Conservation (phyloP, 2,329 filamentous ascomycete genomes). For the Tolypocladium ophioglossoides region DNA sequence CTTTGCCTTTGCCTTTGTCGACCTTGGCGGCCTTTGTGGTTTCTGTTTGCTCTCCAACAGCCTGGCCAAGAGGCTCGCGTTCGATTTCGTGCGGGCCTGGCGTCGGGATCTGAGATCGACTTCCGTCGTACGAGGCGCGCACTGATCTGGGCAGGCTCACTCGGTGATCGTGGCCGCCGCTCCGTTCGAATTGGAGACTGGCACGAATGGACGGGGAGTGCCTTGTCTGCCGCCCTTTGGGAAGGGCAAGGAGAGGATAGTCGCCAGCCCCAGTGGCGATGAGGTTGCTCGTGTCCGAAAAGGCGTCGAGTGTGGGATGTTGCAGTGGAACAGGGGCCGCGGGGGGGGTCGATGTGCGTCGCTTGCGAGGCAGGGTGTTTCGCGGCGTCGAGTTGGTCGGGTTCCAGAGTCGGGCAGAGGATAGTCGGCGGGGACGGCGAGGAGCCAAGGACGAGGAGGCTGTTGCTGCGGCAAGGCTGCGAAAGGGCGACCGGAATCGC, state of each 20-base stretch:
- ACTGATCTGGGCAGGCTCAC: conserved; percentile 44
- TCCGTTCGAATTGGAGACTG: conserved; percentile 41
- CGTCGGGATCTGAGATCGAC: conserved; percentile 24
- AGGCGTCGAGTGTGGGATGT: conserved; percentile 30
- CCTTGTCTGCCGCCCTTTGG: conserved; percentile 37
- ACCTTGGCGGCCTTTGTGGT: neutral
- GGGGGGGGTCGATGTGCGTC: conserved; percentile 42
- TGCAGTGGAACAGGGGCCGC: conserved; percentile 40
- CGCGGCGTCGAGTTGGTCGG: conserved; percentile 49
- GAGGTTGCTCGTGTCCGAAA: conserved; percentile 24
- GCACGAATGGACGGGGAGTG: conserved; percentile 31
- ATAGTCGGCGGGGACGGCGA: conserved; percentile 27
- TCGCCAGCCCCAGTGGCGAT: conserved; percentile 30
- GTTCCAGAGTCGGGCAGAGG: conserved; percentile 47
- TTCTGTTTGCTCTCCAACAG: neutral
- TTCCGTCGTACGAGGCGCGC: conserved; percentile 43
- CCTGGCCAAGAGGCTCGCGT: neutral
- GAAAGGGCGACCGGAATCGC: conserved; percentile 25
- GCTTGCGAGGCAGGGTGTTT: conserved; percentile 22
- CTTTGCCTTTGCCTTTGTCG: conserved; percentile 35
- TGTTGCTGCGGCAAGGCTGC: conserved; percentile 24
- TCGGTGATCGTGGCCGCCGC: conserved; percentile 33
- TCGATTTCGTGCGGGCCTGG: conserved; percentile 11
- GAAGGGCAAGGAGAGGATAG: conserved; percentile 39
- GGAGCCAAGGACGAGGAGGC: neutral